These are phyloP conservation scores for Viola odorata DNA, from an alignment of 345 rosid genomes.

Conservation along the genomic window DNA sequence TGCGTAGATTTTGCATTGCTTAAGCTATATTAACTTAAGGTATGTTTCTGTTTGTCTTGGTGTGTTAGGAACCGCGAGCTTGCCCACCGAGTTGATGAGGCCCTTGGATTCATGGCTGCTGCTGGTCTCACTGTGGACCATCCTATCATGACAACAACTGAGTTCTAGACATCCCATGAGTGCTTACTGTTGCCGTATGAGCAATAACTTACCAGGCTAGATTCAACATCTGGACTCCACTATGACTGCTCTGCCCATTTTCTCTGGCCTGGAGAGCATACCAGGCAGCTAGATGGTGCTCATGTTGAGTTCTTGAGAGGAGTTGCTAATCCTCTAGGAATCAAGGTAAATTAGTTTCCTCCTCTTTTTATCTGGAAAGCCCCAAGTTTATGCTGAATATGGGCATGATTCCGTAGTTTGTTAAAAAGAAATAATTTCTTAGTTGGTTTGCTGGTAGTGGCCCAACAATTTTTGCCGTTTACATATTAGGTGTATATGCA, in stretches of 20 bases:
- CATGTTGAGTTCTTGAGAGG: conserved; percentile 26
- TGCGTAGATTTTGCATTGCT: conserved; percentile 5
- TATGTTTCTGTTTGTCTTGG: background rate
- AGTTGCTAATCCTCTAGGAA: conserved; percentile 29
- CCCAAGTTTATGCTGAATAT: too few relatives aligned
- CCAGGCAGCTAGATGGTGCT: conserved; percentile 30
- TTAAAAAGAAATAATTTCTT: too few relatives aligned
- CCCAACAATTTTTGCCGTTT: background rate
- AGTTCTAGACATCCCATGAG: conserved; percentile 30
- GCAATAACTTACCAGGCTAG: conserved; percentile 28
- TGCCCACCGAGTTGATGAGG: conserved; percentile 28
- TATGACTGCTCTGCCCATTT: conserved; percentile 33
- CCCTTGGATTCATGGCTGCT: conserved; percentile 28
- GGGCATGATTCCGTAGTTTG: too few relatives aligned
- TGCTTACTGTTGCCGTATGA: conserved; percentile 30
- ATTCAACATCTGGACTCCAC: conserved; percentile 29
- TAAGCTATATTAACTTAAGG: background rate
- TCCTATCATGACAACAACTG: conserved; percentile 27
- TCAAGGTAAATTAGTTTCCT: conserved; percentile 13
- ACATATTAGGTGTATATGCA: background rate
- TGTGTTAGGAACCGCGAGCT: conserved; percentile 24
- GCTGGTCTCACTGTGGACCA: conserved; percentile 29
- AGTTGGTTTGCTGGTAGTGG: background rate
- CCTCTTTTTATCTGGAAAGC: background rate
- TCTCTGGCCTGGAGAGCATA: conserved; percentile 26